phyloP scores from a whole-genome alignment of 306 rosid genomes.

The Glycine latifolia region DNA sequence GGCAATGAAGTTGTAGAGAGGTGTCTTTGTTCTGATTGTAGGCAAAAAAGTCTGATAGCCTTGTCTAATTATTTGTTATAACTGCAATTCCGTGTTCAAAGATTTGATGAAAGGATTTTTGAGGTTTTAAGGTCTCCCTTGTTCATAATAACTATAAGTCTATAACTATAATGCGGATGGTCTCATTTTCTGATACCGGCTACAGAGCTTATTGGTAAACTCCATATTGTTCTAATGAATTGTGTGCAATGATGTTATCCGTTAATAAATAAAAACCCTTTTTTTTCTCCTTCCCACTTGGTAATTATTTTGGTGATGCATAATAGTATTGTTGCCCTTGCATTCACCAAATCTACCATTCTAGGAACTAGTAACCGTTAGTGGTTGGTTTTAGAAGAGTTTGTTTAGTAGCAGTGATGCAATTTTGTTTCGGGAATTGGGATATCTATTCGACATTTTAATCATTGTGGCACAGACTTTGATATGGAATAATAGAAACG shows the following conservation, averaged over 20 bases:
- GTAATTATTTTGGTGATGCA: conserved; percentile 2
- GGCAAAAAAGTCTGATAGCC: neutral
- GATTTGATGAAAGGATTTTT: too few relatives aligned
- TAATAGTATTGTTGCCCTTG: neutral
- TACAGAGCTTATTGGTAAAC: too few relatives aligned
- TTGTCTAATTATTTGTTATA: too few relatives aligned
- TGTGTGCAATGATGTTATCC: too few relatives aligned
- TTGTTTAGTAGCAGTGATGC: neutral
- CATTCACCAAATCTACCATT: neutral
- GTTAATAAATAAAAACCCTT: too few relatives aligned
- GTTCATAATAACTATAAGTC: too few relatives aligned
- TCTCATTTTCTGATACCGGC: too few relatives aligned
- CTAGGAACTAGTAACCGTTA: neutral
- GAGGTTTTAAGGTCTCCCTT: too few relatives aligned
- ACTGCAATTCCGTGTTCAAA: too few relatives aligned
- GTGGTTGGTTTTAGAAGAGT: conserved; percentile 9
- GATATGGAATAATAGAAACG: neutral
- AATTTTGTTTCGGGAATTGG: neutral
- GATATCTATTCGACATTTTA: neutral
- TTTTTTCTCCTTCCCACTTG: too few relatives aligned
- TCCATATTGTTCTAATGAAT: too few relatives aligned
- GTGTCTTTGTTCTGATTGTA: neutral
- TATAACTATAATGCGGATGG: too few relatives aligned
- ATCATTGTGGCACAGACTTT: neutral
- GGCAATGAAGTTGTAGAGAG: neutral